phyloP scores from a whole-genome alignment of 1,139 yeast genomes.

The Taphrina deformans region DNA sequence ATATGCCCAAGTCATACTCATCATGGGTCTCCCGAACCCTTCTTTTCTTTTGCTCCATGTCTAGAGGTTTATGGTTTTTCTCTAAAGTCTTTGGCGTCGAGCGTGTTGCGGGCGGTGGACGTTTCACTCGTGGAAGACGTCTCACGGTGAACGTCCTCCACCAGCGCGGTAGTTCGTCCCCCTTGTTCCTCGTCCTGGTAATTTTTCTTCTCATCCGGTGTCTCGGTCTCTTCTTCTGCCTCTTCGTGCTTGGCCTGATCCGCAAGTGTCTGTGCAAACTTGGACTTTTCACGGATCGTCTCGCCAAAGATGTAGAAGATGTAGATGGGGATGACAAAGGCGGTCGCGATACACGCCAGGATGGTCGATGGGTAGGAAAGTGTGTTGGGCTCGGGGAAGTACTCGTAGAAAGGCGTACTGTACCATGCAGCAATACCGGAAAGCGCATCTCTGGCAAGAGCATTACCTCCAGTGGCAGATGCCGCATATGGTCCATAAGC shows the following conservation, averaged over 20 bases:
- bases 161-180: background rate
- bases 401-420: slow-evolving; percentile 46
- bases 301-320: slow-evolving; percentile 54
- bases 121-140: background rate
- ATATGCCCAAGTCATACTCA: background rate
- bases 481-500: slow-evolving; percentile 51
- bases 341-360: slow-evolving; percentile 48
- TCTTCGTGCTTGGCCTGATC: slow-evolving; percentile 8
- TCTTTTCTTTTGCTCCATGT: background rate
- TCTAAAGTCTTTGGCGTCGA: background rate
- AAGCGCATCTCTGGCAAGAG: slow-evolving; percentile 49
- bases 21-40: background rate
- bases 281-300: slow-evolving; percentile 53
- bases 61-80: background rate
- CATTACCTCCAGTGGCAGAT: slow-evolving; percentile 51
- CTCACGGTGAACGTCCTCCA: slow-evolving; percentile 3
- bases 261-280: slow-evolving; percentile 42
- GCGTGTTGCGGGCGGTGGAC: background rate
- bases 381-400: slow-evolving; percentile 43
- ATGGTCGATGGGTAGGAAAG: slow-evolving; percentile 49
- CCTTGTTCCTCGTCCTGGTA: background rate
- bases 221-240: slow-evolving; percentile 12
- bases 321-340: slow-evolving; percentile 45
- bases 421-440: slow-evolving; percentile 50
- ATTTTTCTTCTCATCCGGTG: background rate